phyloP scores from a whole-genome alignment of 768 basidiomycete species.

The Calocybe indica region DNA sequence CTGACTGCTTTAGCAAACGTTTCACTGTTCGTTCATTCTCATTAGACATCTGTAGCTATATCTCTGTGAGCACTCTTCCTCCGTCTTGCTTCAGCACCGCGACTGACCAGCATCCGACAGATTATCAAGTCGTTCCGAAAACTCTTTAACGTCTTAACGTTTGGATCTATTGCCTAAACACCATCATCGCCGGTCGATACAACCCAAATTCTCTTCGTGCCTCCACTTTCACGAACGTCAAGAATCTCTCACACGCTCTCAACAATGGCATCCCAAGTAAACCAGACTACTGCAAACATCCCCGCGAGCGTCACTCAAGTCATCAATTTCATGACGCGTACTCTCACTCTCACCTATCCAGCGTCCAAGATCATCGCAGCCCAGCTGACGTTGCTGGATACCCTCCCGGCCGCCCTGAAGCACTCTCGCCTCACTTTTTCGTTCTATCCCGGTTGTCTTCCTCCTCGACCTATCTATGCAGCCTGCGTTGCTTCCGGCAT shows the following conservation, averaged over 20 bases:
- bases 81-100: too few species aligned
- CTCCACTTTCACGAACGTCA: neutral
- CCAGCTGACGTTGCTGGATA: conserved; percentile 15
- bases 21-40: too few species aligned
- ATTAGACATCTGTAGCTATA: too few species aligned
- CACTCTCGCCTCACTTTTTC: conserved; percentile 16
- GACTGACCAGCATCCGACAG: too few species aligned
- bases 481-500: conserved; percentile 27
- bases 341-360: conserved; percentile 26
- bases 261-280: conserved; percentile 7
- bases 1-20: too few species aligned
- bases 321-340: conserved; percentile 30
- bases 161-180: neutral
- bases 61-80: too few species aligned
- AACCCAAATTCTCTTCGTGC: neutral
- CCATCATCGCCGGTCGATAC: conserved; percentile 1
- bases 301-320: conserved; percentile 23
- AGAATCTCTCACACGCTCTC: neutral
- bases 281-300: conserved; percentile 12
- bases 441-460: conserved; percentile 10
- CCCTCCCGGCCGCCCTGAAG: conserved; percentile 5
- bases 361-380: conserved; percentile 10
- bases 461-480: conserved; percentile 28
- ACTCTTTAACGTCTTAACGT: too few species aligned
- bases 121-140: too few species aligned